These are phyloP conservation scores for Aleurites moluccanus DNA, from an alignment of 441 rosid genomes.

Conservation along the genomic window DNA sequence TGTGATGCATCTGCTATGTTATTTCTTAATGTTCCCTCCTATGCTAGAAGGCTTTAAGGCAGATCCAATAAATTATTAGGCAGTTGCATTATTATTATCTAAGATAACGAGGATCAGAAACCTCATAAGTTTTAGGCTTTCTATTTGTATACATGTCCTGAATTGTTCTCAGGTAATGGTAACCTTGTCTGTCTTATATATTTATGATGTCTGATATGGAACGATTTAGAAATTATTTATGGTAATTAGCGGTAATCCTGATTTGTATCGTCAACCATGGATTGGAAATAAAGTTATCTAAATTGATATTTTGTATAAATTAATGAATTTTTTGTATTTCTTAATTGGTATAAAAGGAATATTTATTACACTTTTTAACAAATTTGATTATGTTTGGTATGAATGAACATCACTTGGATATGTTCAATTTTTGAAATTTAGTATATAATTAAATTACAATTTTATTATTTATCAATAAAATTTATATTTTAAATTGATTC, in stretches of 20 bases:
- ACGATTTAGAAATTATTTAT: background rate
- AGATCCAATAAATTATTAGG: conserved; percentile 5
- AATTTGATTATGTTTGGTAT: too few species aligned
- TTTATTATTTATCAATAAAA: too few species aligned
- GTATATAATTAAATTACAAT: too few species aligned
- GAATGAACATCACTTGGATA: too few species aligned
- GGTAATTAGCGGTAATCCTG: background rate
- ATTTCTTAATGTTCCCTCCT: background rate
- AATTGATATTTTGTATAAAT: too few species aligned
- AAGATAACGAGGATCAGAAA: background rate
- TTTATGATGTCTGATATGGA: background rate
- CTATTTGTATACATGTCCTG: background rate
- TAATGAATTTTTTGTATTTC: too few species aligned
- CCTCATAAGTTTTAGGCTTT: background rate
- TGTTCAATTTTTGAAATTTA: too few species aligned
- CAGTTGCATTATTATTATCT: background rate
- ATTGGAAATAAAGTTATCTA: too few species aligned
- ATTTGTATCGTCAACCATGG: too few species aligned
- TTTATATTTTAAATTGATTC: too few species aligned
- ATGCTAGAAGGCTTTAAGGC: background rate
- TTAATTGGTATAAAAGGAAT: too few species aligned
- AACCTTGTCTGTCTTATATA: background rate
- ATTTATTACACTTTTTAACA: too few species aligned
- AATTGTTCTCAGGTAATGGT: background rate
- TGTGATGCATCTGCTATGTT: background rate